phyloP scores from a whole-genome alignment of 805 yeast species.

The Candida ipomoeae region DNA sequence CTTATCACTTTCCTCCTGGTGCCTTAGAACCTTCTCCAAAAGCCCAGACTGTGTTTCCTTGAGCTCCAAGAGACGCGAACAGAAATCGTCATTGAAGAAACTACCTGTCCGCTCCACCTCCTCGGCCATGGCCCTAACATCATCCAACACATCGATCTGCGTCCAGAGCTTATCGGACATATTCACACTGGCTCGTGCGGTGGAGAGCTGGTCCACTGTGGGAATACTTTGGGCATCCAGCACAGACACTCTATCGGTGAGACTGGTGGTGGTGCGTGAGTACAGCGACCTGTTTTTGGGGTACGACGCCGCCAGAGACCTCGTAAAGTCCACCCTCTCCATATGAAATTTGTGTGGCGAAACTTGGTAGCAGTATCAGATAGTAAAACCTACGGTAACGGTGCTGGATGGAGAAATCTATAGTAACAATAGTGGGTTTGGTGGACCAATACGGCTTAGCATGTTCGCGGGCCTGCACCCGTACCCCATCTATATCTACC shows the following conservation, averaged over 20 bases:
- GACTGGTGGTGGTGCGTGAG: constrained; percentile 19
- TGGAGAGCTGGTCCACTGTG: constrained; percentile 46
- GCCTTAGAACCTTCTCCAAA: constrained; percentile 31
- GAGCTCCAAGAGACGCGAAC: constrained; percentile 47
- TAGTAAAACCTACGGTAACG: too few species aligned
- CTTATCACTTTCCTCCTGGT: constrained; percentile 18
- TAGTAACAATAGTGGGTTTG: too few species aligned
- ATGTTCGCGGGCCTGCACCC: too few species aligned
- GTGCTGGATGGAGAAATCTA: too few species aligned
- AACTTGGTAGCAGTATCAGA: too few species aligned
- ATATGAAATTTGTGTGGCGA: not conserved
- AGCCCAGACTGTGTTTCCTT: constrained; percentile 50
- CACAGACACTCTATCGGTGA: constrained; percentile 14
- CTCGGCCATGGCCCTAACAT: constrained; percentile 58
- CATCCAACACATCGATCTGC: constrained; percentile 80
- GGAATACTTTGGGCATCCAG: constrained; percentile 20
- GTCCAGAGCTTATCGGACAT: constrained; percentile 80
- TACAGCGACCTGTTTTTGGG: constrained; percentile 6
- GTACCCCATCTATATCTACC: too few species aligned
- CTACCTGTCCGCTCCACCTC: constrained; percentile 41
- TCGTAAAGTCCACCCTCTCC: not conserved
- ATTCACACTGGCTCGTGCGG: constrained; percentile 56
- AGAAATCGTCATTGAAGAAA: constrained; percentile 51
- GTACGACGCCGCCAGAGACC: constrained; percentile 10
- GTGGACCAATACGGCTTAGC: too few species aligned